Conservation (phyloP, 169 alveolate genomes). For the Plasmodium berghei region DNA sequence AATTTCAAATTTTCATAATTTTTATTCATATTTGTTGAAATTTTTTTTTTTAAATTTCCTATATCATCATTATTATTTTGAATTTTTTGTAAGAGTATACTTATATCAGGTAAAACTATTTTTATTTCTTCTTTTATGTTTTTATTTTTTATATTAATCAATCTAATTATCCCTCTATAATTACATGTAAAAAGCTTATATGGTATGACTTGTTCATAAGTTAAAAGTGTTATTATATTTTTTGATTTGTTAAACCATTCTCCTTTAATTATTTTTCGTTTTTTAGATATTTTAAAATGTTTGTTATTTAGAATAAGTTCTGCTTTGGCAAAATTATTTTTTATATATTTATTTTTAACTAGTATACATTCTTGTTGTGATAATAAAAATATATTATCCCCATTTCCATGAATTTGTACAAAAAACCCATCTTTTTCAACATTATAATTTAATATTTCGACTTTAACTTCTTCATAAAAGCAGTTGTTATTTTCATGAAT, state of each 20-base stretch:
- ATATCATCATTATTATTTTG: conserved; percentile 1
- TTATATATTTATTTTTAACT: conserved; percentile 13
- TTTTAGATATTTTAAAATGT: conserved; percentile 4
- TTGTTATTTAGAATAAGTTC: conserved; percentile 26
- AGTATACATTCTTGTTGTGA: conserved; percentile 49
- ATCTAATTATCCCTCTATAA: conserved; percentile 20
- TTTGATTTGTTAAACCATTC: conserved; percentile 53
- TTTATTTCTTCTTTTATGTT: conserved; percentile 20
- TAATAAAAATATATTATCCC: conserved; percentile 23
- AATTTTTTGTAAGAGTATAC: conserved; percentile 18
- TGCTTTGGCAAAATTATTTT: conserved; percentile 14
- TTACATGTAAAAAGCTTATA: not conserved
- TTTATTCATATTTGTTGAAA: not conserved
- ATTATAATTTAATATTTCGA: conserved; percentile 48
- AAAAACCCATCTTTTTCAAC: conserved; percentile 50
- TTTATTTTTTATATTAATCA: conserved; percentile 21
- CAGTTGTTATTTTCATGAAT: conserved; percentile 16
- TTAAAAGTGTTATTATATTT: conserved; percentile 33
- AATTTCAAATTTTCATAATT: not conserved
- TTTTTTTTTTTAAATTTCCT: not conserved
- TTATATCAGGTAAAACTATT: conserved; percentile 38
- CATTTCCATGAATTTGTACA: conserved; percentile 60
- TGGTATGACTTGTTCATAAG: conserved; percentile 23
- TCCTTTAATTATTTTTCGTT: conserved; percentile 63
- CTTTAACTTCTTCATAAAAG: conserved; percentile 42